Conservation (phyloP, 306 rosid species). For the Vigna unguiculata region DNA sequence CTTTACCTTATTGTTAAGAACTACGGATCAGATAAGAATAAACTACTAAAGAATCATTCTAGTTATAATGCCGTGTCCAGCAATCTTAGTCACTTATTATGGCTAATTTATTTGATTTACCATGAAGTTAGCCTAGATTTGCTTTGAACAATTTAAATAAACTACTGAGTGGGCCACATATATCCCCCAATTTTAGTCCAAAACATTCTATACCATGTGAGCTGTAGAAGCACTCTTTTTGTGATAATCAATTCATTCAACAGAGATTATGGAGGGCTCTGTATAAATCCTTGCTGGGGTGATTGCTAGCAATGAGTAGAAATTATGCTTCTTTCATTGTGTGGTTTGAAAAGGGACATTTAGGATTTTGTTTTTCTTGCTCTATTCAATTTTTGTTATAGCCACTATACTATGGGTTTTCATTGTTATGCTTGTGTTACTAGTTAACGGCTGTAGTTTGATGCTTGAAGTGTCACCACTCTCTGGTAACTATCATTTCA, state of each 20-base stretch:
- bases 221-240: constrained; percentile 2
- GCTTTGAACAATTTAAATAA: neutral
- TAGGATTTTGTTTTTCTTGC: neutral
- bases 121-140: neutral
- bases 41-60: constrained; percentile 7
- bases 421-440: constrained; percentile 9
- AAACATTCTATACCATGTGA: constrained; percentile 10
- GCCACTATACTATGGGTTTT: neutral
- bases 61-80: neutral
- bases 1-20: neutral
- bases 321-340: constrained; percentile 29
- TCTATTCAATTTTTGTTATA: constrained; percentile 2
- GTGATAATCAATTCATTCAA: constrained; percentile 10
- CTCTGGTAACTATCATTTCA: constrained; percentile 51
- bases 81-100: constrained; percentile 4
- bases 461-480: constrained; percentile 41
- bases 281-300: constrained; percentile 1
- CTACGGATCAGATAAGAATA: neutral
- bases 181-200: neutral
- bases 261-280: neutral
- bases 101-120: neutral
- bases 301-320: neutral
- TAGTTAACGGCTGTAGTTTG: constrained; percentile 42
- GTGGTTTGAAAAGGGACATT: constrained; percentile 12
- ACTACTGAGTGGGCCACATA: constrained; percentile 16